Percentiles rank a stretch among this genome's conserved stretches.
These are phyloP conservation scores for Fusarium multiceps DNA, from an alignment of 2,329 filamentous ascomycete genomes.

Conservation along the genomic window DNA sequence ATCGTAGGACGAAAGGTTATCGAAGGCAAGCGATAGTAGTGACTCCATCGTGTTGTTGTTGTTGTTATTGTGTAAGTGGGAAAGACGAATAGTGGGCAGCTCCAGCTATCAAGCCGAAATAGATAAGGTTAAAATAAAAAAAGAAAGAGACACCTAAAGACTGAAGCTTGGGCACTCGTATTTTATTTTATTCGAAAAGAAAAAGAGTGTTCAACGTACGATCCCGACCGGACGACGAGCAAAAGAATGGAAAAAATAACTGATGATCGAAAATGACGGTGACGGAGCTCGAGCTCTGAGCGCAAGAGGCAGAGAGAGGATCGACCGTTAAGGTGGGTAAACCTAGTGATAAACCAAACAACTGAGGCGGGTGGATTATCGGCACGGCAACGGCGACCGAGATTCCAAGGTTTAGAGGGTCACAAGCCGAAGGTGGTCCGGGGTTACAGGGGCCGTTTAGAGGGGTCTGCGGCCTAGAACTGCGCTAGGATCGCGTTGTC, in stretches of 20 bases:
- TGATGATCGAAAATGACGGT: slow-evolving; percentile 10
- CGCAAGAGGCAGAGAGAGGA: slow-evolving; percentile 9
- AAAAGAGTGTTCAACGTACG: slow-evolving; percentile 15
- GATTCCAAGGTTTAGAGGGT: slow-evolving; percentile 26
- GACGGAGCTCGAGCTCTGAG: slow-evolving; percentile 8
- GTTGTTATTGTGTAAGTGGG: slow-evolving; percentile 8
- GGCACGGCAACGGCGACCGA: slow-evolving; percentile 26
- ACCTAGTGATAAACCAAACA: slow-evolving; percentile 9
- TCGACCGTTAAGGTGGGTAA: slow-evolving; percentile 7
- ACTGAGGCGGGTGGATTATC: slow-evolving; percentile 21
- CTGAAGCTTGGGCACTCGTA: neutral
- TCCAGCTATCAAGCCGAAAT: slow-evolving; percentile 9
- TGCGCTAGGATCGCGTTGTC: slow-evolving; percentile 4
- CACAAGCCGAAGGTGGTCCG: slow-evolving; percentile 22
- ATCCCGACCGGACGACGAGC: slow-evolving; percentile 8
- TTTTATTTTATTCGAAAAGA: slow-evolving; percentile 1
- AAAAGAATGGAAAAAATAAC: slow-evolving; percentile 22
- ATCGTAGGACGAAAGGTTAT: slow-evolving; percentile 95
- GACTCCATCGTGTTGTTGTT: slow-evolving; percentile 76
- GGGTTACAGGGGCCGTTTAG: slow-evolving; percentile 18
- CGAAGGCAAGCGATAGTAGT: slow-evolving; percentile 90
- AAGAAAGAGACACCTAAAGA: slow-evolving; percentile 17
- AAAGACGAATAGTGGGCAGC: slow-evolving; percentile 6
- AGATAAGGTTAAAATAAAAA: neutral
- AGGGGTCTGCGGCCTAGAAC: slow-evolving; percentile 19